These are phyloP conservation scores for Chaetothyriales sp. DNA, from an alignment of 2,329 filamentous ascomycete genomes.

Conservation along the genomic window DNA sequence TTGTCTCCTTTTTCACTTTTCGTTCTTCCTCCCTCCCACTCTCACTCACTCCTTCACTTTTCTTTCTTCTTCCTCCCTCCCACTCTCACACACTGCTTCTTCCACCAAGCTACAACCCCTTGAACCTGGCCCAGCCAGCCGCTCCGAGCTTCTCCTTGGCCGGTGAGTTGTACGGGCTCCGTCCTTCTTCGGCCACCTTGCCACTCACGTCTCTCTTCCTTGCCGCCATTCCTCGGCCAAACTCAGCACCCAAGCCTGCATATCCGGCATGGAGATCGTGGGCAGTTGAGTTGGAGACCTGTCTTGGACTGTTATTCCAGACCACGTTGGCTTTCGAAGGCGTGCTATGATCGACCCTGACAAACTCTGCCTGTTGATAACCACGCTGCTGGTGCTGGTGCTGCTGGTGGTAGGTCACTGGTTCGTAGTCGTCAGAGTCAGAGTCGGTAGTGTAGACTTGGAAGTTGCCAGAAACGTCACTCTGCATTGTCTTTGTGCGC, in stretches of 20 bases:
- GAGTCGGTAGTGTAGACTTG: slow-evolving; percentile 11
- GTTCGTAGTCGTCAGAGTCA: slow-evolving; percentile 5
- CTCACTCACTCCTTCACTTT: too few species aligned
- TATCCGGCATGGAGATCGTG: slow-evolving; percentile 14
- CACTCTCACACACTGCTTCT: too few species aligned
- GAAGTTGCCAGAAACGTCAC: slow-evolving; percentile 14
- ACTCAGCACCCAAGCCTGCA: slow-evolving; percentile 16
- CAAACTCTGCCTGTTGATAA: neutral
- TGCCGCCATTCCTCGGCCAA: slow-evolving; percentile 24
- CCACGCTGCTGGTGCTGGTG: slow-evolving; percentile 5
- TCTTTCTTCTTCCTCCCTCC: too few species aligned
- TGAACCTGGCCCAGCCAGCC: slow-evolving; percentile 33
- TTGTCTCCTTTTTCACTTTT: neutral
- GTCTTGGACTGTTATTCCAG: slow-evolving; percentile 7
- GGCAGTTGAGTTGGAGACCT: slow-evolving; percentile 15
- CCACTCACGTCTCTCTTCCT: slow-evolving; percentile 33
- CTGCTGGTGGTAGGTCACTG: neutral
- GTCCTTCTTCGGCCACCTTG: slow-evolving; percentile 32
- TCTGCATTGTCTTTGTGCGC: slow-evolving; percentile 14
- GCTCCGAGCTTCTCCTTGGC: slow-evolving; percentile 4
- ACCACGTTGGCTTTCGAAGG: neutral
- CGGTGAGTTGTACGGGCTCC: slow-evolving; percentile 6
- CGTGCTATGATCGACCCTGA: slow-evolving; percentile 15
- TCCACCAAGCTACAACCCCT: slow-evolving; percentile 30
- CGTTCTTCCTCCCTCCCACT: too few species aligned